A percentile compares a stretch with the other conserved stretches of the same genome.
These are phyloP conservation scores for Dendrobium catenatum DNA, from an alignment of 106 monocot genomes.

Conservation along the genomic window DNA sequence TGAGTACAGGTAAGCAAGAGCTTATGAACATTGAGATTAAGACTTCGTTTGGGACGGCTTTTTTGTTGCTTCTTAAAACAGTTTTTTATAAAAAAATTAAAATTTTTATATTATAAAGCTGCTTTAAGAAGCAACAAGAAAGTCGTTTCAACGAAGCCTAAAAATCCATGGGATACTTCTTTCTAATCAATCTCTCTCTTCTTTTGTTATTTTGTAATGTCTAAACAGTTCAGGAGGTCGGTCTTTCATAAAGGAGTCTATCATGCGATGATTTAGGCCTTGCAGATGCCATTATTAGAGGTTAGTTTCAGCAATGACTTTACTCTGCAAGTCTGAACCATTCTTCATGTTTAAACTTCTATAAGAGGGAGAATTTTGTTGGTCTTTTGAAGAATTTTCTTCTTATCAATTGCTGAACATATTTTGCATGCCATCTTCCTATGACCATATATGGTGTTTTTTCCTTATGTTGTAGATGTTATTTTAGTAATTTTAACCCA, in stretches of 20 bases:
- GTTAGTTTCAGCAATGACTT: neutral
- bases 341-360: neutral
- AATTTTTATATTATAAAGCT: no score
- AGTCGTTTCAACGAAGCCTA: no score
- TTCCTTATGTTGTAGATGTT: no score
- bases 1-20: conserved; percentile 57
- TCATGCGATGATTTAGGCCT: conserved; percentile 39
- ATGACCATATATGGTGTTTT: no score
- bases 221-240: conserved; percentile 66
- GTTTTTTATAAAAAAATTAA: no score
- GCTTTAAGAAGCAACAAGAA: no score
- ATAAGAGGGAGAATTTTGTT: neutral
- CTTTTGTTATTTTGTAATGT: neutral
- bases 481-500: no score
- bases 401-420: no score
- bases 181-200: neutral
- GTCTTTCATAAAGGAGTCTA: conserved; percentile 79
- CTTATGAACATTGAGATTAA: neutral
- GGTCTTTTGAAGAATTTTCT: no score
- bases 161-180: neutral
- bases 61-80: no score
- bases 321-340: neutral
- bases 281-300: neutral
- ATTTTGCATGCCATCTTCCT: no score
- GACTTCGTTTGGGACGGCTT: no score